Conservation (phyloP, 2,329 filamentous ascomycete species). For the Pezicula carpinea region DNA sequence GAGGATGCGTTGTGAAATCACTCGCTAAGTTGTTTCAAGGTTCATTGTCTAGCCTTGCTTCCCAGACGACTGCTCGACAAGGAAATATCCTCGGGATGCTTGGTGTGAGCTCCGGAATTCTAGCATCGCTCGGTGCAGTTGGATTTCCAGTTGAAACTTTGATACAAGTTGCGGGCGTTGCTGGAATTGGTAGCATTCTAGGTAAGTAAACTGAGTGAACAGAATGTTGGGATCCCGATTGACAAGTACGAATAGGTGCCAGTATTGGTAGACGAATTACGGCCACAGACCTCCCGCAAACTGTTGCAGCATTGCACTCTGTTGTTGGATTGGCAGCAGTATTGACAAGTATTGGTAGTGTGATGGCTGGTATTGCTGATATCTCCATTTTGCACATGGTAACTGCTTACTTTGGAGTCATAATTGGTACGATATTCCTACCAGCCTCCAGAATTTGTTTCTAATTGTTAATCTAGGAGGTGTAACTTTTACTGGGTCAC, state of each 20-base stretch:
- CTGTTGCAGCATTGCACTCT: conserved; percentile 82
- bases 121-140: conserved; percentile 76
- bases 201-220: conserved; percentile 33
- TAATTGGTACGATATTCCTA: conserved; percentile 54
- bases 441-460: background rate
- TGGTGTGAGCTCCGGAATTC: conserved; percentile 76
- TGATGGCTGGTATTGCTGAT: conserved; percentile 67
- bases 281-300: conserved; percentile 82
- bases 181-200: conserved; percentile 63
- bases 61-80: conserved; percentile 76
- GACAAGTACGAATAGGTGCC: conserved; percentile 41
- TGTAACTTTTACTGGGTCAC: conserved; percentile 85
- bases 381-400: conserved; percentile 78
- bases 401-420: conserved; percentile 78
- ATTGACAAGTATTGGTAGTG: conserved; percentile 81
- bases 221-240: background rate
- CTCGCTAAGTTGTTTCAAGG: conserved; percentile 11
- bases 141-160: conserved; percentile 77
- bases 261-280: conserved; percentile 83
- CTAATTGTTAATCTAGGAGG: conserved; percentile 43
- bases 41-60: conserved; percentile 76
- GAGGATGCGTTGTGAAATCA: background rate
- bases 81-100: conserved; percentile 85
- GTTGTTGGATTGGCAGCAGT: conserved; percentile 88
- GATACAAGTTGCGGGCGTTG: conserved; percentile 73